phyloP scores from a whole-genome alignment of 768 basidiomycete genomes.

The Tephrocybe sp. region DNA sequence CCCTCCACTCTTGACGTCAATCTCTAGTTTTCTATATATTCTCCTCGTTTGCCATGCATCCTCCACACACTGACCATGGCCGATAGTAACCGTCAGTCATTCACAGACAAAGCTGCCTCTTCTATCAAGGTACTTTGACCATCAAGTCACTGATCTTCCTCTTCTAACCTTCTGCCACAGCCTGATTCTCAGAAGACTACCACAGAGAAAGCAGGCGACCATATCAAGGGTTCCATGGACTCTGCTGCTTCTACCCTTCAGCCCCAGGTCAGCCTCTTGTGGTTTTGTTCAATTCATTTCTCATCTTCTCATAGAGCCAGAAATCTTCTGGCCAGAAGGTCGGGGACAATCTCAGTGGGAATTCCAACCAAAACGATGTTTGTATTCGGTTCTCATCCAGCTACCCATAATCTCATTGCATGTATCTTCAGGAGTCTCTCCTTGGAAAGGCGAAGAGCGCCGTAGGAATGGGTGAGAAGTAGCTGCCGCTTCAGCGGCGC shows the following conservation, averaged over 20 bases:
- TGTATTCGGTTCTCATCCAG: background rate
- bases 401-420: background rate
- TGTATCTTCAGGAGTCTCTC: conserved; percentile 37
- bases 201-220: conserved; percentile 51
- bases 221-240: conserved; percentile 47
- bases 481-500: background rate
- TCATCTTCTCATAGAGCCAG: conserved; percentile 33
- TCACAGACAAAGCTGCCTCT: conserved; percentile 56
- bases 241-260: conserved; percentile 47
- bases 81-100: conserved; percentile 55
- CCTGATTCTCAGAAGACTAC: conserved; percentile 61
- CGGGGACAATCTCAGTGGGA: conserved; percentile 47
- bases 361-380: conserved; percentile 47
- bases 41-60: background rate
- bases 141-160: background rate
- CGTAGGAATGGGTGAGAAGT: conserved; percentile 38
- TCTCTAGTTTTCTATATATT: too few species aligned
- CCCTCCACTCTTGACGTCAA: background rate
- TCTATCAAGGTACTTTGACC: conserved; percentile 44
- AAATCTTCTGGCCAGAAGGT: conserved; percentile 53
- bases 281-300: background rate
- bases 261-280: conserved; percentile 47
- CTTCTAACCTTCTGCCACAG: conserved; percentile 27
- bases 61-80: conserved; percentile 40
- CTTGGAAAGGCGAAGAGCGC: conserved; percentile 53